phyloP scores from a whole-genome alignment of 768 basidiomycete genomes.

The Tricholoma matsutake region DNA sequence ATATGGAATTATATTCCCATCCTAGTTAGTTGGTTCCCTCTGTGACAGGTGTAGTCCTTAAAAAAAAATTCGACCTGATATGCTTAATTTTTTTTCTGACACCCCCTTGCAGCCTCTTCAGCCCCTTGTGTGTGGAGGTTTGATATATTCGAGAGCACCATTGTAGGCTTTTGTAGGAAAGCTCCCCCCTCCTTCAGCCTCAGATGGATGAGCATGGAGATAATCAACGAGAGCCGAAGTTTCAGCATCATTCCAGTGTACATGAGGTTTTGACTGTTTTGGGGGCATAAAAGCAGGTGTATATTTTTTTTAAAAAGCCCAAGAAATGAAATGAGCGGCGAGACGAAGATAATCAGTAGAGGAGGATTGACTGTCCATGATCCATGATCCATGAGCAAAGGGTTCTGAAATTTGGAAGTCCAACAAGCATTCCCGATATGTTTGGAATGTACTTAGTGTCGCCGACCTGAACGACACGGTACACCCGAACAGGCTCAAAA shows the following conservation, averaged over 20 bases:
- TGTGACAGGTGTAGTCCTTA: no score
- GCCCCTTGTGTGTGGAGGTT: no score
- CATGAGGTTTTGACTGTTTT: no score
- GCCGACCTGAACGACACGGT: not conserved
- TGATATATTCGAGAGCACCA: not conserved
- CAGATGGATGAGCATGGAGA: not conserved
- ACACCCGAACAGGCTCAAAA: not conserved
- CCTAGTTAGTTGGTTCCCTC: no score
- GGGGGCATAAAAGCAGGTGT: no score
- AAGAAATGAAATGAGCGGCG: not conserved
- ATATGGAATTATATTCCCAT: no score
- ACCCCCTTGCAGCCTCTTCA: no score
- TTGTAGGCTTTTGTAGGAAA: not conserved
- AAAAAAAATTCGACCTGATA: no score
- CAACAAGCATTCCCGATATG: not conserved
- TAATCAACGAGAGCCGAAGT: no score
- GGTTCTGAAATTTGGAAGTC: not conserved
- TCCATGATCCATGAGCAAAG: not conserved
- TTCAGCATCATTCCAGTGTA: no score
- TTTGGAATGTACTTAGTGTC: not conserved
- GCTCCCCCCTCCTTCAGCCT: not conserved
- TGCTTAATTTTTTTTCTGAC: no score
- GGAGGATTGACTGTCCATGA: not conserved
- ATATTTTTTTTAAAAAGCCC: no score
- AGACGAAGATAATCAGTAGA: not conserved